phyloP scores from a whole-genome alignment of 768 basidiomycete genomes.

The Lactarius evosmus region DNA sequence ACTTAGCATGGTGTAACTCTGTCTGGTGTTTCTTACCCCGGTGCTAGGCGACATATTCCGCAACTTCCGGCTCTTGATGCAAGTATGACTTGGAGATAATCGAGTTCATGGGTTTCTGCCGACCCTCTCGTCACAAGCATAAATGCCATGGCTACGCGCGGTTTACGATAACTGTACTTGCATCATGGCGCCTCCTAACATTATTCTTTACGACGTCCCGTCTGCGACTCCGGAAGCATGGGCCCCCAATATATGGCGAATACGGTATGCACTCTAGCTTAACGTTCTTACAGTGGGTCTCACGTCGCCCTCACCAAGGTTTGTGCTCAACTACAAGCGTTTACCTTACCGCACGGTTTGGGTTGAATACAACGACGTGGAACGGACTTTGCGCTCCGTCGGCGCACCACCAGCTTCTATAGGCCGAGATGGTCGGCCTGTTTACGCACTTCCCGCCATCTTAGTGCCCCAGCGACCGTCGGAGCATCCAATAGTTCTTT shows the following conservation, averaged over 20 bases:
- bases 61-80: conserved; percentile 21
- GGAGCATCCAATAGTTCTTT: conserved; percentile 48
- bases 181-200: conserved; percentile 47
- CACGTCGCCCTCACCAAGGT: conserved; percentile 37
- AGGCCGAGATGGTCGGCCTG: conserved; percentile 53
- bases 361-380: conserved; percentile 70
- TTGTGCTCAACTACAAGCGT: conserved; percentile 75
- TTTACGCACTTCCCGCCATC: conserved; percentile 70
- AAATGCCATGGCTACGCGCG: conserved; percentile 15
- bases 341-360: conserved; percentile 66
- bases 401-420: conserved; percentile 55
- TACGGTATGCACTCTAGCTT: conserved; percentile 44
- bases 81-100: conserved; percentile 7
- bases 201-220: conserved; percentile 65
- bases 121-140: conserved; percentile 1
- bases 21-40: conserved; percentile 1
- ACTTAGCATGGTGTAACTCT: neutral
- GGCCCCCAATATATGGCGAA: conserved; percentile 73
- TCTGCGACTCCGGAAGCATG: conserved; percentile 63
- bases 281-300: neutral
- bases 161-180: conserved; percentile 6
- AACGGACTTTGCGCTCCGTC: conserved; percentile 53
- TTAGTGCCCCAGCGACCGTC: conserved; percentile 53
- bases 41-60: neutral
- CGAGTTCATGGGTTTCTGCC: neutral